These are phyloP conservation scores for Senna siamea DNA, from an alignment of 306 rosid species.

Conservation along the genomic window DNA sequence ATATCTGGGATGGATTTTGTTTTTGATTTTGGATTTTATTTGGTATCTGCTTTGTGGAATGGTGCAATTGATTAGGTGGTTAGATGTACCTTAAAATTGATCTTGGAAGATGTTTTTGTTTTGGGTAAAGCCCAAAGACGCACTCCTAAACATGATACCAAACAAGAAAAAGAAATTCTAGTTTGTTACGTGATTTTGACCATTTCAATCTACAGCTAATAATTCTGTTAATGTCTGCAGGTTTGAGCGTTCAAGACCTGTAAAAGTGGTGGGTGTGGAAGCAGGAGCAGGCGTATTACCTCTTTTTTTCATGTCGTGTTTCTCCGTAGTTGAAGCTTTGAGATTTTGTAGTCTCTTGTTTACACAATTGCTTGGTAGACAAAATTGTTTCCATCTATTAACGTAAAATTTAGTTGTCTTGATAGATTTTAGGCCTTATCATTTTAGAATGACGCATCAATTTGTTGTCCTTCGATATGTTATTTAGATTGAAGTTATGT, in stretches of 20 bases:
- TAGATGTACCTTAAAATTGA: background rate
- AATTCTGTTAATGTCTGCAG: constrained; percentile 43
- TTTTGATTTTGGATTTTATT: background rate
- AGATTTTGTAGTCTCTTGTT: background rate
- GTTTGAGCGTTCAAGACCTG: constrained; percentile 80
- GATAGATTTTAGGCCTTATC: background rate
- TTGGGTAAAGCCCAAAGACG: background rate
- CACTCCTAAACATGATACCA: background rate
- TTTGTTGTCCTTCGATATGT: background rate
- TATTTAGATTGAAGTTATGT: no score
- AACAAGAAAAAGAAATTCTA: background rate
- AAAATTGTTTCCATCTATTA: background rate
- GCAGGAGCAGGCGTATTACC: background rate
- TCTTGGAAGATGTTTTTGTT: background rate
- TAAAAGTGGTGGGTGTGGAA: constrained; percentile 31
- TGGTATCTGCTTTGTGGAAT: background rate
- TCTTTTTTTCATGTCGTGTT: background rate
- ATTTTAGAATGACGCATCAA: background rate
- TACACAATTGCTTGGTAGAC: background rate
- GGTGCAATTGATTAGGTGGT: background rate
- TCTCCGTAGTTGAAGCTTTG: background rate
- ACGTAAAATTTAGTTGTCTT: background rate
- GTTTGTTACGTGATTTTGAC: background rate
- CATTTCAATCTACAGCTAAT: background rate
- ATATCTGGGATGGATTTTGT: background rate